Evolutionary conservation across 2,329 filamentous ascomycete genomes (phyloP).

Genomic region (Diatrype stigma): DNA sequence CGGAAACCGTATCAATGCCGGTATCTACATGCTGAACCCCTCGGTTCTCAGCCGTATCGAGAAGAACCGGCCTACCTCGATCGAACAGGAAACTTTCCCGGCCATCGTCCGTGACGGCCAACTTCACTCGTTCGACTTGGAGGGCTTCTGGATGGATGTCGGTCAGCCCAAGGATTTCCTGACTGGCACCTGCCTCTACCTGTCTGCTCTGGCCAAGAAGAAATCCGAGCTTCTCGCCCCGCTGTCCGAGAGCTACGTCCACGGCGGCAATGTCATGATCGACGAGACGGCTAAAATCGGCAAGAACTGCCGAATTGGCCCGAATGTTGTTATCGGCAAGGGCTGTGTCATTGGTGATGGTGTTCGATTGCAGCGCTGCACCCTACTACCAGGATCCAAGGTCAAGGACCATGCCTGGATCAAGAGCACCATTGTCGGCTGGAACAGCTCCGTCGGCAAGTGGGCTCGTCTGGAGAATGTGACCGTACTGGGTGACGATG

Average conservation of each 20-base stretch:
- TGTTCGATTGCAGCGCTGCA: constrained; percentile 88
- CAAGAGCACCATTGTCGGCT: constrained; percentile 97
- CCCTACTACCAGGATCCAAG: constrained; percentile 83
- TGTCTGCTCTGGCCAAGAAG: constrained; percentile 87
- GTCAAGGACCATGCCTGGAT: constrained; percentile 99
- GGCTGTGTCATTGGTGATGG: constrained; percentile 90
- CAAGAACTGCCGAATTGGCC: constrained; percentile 96
- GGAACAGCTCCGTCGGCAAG: constrained; percentile 93
- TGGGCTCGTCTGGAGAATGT: constrained; percentile 98
- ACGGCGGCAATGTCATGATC: constrained; percentile 93
- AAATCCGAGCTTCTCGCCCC: constrained; percentile 78
- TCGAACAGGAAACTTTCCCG: constrained; percentile 98
- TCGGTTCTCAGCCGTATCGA: constrained; percentile 88
- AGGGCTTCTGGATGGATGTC: constrained; percentile 99
- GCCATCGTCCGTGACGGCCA: constrained; percentile 84
- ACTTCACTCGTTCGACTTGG: constrained; percentile 92
- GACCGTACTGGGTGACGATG: constrained; percentile 94
- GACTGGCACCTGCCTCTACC: constrained; percentile 91
- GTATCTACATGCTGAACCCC: constrained; percentile 96
- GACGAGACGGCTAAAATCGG: constrained; percentile 93
- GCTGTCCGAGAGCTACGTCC: constrained; percentile 70
- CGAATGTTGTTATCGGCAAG: constrained; percentile 93
- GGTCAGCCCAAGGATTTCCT: constrained; percentile 99
- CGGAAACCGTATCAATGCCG: constrained; percentile 97
- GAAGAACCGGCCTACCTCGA: constrained; percentile 83